Conservation (phyloP, 345 rosid species). For the Citrus mangshanensis region DNA sequence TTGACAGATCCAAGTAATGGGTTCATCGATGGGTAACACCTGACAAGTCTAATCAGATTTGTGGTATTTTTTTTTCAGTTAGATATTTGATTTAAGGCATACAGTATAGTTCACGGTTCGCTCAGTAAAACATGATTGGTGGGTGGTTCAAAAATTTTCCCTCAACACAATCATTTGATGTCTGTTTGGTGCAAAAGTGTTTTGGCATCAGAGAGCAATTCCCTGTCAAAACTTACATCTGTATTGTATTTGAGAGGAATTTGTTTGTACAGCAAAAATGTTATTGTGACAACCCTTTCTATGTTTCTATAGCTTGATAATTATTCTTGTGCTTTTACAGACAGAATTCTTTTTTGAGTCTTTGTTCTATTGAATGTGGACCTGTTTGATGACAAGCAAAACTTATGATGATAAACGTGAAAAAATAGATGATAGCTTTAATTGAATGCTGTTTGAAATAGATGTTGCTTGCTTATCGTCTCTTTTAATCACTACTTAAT, state of each 20-base stretch:
- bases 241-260: constrained; percentile 17
- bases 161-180: background rate
- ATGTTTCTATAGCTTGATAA: background rate
- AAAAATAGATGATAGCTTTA: no score
- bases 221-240: background rate
- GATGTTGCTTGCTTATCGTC: no score
- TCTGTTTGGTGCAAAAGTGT: constrained; percentile 1
- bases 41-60: constrained; percentile 3
- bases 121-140: constrained; percentile 5
- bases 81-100: constrained; percentile 1
- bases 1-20: constrained; percentile 56
- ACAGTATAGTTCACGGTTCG: constrained; percentile 15
- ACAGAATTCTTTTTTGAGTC: no score
- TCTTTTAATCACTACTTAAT: no score
- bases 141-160: background rate
- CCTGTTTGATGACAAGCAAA: no score
- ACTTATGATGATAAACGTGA: no score
- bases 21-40: constrained; percentile 34
- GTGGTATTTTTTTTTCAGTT: background rate
- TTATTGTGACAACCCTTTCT: background rate
- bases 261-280: constrained; percentile 32
- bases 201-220: background rate
- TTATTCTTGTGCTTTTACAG: background rate
- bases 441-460: no score
- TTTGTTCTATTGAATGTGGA: no score